Percentiles rank a stretch among this genome's conserved stretches.
These are phyloP conservation scores for Leccinum fuscescens DNA, from an alignment of 1,284 basidiomycete species.

Conservation along the genomic window DNA sequence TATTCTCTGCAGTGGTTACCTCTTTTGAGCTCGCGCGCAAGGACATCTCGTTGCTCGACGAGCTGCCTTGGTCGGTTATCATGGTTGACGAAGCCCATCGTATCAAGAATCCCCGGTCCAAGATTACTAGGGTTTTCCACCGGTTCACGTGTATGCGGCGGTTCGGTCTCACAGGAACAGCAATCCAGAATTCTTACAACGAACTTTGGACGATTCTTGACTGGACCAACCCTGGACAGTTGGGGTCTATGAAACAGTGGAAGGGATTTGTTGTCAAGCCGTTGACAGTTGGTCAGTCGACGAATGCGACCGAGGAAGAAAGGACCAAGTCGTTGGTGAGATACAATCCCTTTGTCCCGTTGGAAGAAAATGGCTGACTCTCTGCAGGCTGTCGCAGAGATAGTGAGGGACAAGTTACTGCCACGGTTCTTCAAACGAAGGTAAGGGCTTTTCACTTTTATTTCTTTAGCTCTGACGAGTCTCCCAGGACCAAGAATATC, in stretches of 20 bases:
- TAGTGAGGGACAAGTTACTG: conserved; percentile 64
- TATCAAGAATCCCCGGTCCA: conserved; percentile 69
- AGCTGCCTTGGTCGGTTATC: conserved; percentile 64
- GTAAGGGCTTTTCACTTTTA: conserved; percentile 35
- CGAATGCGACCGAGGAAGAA: conserved; percentile 60
- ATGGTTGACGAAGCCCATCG: conserved; percentile 84
- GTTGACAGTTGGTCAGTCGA: conserved; percentile 65
- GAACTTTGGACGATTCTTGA: conserved; percentile 84
- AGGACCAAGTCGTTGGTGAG: conserved; percentile 53
- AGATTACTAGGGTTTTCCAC: conserved; percentile 63
- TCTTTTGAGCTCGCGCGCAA: conserved; percentile 68
- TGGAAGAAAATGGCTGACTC: conserved; percentile 6
- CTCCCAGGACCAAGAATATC: conserved; percentile 71
- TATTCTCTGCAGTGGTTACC: conserved; percentile 54
- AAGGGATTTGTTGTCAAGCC: conserved; percentile 64
- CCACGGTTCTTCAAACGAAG: conserved; percentile 77
- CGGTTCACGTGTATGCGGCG: conserved; percentile 60
- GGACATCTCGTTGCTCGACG: conserved; percentile 64
- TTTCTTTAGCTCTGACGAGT: conserved; percentile 3
- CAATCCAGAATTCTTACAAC: conserved; percentile 83
- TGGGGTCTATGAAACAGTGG: conserved; percentile 73
- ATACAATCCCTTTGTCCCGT: background rate
- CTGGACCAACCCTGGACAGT: conserved; percentile 72
- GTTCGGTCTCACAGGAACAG: conserved; percentile 80
- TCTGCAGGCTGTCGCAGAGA: conserved; percentile 49